phyloP scores from a whole-genome alignment of 306 rosid genomes.

The apple (Malus domestica) region ASM211411v1 NC_041793.1:40455501-40456000 shows the following conservation, averaged over 20 bases:
- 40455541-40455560: neutral
- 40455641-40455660: conserved; percentile 39
- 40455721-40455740: conserved; percentile 67
- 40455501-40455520: neutral
- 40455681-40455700: conserved; percentile 59
- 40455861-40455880: conserved; percentile 35
- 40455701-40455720: conserved; percentile 47
- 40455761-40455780: conserved; percentile 46
- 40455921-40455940: conserved; percentile 30
- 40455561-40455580: neutral
- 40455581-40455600: neutral
- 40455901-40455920: conserved; percentile 8
- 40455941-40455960: conserved; percentile 41
- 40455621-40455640: conserved; percentile 59
- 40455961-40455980: conserved; percentile 14
- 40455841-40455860: conserved; percentile 50
- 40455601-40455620: conserved; percentile 47
- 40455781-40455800: conserved; percentile 44
- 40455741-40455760: conserved; percentile 53
- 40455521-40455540: neutral
- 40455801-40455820: conserved; percentile 37
- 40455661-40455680: conserved; percentile 41
- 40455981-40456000: conserved; percentile 29
- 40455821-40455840: conserved; percentile 31
- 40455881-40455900: conserved; percentile 36